Percentiles rank a stretch among this genome's conserved stretches.
phyloP scores from a whole-genome alignment of 352 stramenopile species.

The Globisporangium paddicum region DNA sequence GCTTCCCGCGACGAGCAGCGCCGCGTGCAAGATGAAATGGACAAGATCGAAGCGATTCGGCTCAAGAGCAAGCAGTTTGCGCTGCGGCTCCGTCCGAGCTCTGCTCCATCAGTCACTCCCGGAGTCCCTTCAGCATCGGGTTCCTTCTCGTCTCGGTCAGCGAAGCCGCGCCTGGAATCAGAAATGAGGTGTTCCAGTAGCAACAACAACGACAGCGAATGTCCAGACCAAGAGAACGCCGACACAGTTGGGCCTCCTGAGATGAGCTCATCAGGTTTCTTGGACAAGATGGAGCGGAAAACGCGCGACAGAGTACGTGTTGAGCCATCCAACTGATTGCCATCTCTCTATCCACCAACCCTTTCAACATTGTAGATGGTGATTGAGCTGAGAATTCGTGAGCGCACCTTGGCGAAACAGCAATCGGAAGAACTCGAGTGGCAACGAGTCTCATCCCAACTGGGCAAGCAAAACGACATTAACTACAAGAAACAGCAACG shows the following conservation, averaged over 20 bases:
- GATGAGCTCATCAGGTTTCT: background rate
- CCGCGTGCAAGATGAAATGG: constrained; percentile 32
- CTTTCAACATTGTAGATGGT: constrained; percentile 43
- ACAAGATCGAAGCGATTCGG: constrained; percentile 29
- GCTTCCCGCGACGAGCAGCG: constrained; percentile 16
- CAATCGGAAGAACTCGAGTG: constrained; percentile 25
- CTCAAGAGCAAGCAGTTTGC: constrained; percentile 18
- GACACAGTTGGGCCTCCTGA: background rate
- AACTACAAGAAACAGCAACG: constrained; percentile 20
- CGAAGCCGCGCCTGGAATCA: background rate
- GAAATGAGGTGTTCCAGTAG: background rate
- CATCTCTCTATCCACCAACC: no score
- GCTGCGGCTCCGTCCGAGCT: constrained; percentile 5
- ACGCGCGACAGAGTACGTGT: constrained; percentile 2
- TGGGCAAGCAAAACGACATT: constrained; percentile 6
- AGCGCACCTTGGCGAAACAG: constrained; percentile 20
- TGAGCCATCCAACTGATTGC: no score
- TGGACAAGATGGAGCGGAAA: constrained; percentile 2
- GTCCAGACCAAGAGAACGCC: background rate
- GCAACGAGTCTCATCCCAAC: constrained; percentile 16
- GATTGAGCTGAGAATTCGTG: constrained; percentile 30
- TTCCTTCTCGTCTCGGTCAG: background rate
- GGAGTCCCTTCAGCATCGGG: background rate
- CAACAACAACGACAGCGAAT: background rate
- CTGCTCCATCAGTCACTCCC: background rate